phyloP scores from a whole-genome alignment of 2,329 filamentous ascomycete species.

The Colletotrichum sublineola region DNA sequence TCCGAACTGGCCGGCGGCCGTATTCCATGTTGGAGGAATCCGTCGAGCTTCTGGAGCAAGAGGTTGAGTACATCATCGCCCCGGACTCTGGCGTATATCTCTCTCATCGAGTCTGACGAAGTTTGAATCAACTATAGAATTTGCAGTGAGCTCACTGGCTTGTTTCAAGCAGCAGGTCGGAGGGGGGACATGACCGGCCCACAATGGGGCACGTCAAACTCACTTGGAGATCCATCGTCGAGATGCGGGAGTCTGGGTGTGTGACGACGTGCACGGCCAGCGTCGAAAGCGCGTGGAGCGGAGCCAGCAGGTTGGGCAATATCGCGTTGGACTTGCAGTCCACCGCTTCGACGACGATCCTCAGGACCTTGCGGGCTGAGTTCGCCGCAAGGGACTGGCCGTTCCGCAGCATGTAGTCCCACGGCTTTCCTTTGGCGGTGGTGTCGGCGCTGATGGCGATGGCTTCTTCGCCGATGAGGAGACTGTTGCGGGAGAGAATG shows the following conservation, averaged over 20 bases:
- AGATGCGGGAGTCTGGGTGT: constrained; percentile 31
- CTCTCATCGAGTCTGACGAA: constrained; percentile 21
- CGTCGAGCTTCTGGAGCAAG: constrained; percentile 30
- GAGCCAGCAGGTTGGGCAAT: constrained; percentile 19
- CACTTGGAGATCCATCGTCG: constrained; percentile 36
- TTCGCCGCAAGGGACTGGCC: constrained; percentile 33
- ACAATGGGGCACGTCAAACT: neutral
- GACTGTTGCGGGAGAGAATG: constrained; percentile 31
- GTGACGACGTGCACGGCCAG: constrained; percentile 25
- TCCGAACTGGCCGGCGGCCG: neutral
- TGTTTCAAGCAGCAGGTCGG: no score
- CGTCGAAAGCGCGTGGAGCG: constrained; percentile 20
- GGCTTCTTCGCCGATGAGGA: constrained; percentile 34
- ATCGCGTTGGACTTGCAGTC: constrained; percentile 29
- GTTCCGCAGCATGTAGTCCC: constrained; percentile 35
- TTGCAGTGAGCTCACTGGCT: neutral
- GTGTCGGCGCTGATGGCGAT: constrained; percentile 24
- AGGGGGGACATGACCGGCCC: no score
- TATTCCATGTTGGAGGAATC: neutral
- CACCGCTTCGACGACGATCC: constrained; percentile 27
- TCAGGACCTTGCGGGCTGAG: constrained; percentile 19
- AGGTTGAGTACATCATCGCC: constrained; percentile 10
- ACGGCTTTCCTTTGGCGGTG: constrained; percentile 32
- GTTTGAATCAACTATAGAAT: constrained; percentile 11
- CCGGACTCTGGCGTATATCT: constrained; percentile 11